These are phyloP conservation scores for Colletotrichum sp. DNA, from an alignment of 2,329 filamentous ascomycete species.

Conservation along the genomic window DNA sequence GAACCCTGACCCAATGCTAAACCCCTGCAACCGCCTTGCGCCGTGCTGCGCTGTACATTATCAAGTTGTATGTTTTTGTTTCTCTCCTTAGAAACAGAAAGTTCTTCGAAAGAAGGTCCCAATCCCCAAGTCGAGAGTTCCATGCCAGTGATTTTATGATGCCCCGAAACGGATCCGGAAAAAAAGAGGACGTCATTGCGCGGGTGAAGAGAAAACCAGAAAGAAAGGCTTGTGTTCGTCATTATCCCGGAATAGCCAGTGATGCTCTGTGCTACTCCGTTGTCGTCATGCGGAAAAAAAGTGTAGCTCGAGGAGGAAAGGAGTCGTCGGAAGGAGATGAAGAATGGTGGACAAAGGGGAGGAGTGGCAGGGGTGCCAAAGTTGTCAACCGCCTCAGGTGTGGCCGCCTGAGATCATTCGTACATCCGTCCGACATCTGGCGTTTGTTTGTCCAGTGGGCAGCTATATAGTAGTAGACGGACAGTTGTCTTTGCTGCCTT, in stretches of 20 bases:
- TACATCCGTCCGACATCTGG: constrained; percentile 14
- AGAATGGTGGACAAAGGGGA: constrained; percentile 13
- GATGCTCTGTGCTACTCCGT: constrained; percentile 15
- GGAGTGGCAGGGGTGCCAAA: not conserved
- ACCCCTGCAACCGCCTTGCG: constrained; percentile 40
- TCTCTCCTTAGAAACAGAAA: constrained; percentile 14
- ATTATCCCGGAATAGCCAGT: constrained; percentile 22
- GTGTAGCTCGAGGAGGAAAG: constrained; percentile 15
- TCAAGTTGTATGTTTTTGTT: constrained; percentile 28
- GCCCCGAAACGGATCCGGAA: constrained; percentile 1
- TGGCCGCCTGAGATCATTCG: constrained; percentile 11
- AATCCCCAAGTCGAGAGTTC: constrained; percentile 22
- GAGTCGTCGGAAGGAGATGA: constrained; percentile 11
- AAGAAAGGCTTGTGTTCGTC: constrained; percentile 21
- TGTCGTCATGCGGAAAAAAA: constrained; percentile 19
- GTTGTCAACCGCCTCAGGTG: constrained; percentile 4
- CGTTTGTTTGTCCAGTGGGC: constrained; percentile 11
- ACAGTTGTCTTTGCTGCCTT: not conserved
- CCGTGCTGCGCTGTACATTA: constrained; percentile 43
- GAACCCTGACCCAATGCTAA: constrained; percentile 42
- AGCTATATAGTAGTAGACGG: constrained; percentile 13
- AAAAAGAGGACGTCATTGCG: constrained; percentile 10
- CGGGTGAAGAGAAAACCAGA: constrained; percentile 34
- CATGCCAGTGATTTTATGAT: constrained; percentile 24
- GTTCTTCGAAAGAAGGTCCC: constrained; percentile 14